Evolutionary conservation across 1,139 yeast species (phyloP).

Genomic region (Blastobotrys persicus): DNA sequence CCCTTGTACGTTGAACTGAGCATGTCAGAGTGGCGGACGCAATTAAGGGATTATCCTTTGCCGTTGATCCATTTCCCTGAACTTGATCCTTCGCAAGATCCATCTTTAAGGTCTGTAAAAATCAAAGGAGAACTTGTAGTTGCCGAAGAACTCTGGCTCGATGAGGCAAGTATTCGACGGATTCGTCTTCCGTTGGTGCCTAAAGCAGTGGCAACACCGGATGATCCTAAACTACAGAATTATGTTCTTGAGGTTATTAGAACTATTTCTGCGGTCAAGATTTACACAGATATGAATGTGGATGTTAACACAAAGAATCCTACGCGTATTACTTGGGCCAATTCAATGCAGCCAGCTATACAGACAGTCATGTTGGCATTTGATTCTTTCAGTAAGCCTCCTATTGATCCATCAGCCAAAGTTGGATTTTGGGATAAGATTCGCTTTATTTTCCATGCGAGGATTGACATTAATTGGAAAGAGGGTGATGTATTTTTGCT

Average conservation of each 20-base stretch:
- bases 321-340: slow-evolving; percentile 81
- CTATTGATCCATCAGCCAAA: slow-evolving; percentile 77
- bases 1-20: slow-evolving; percentile 57
- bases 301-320: slow-evolving; percentile 56
- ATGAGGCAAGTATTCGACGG: slow-evolving; percentile 53
- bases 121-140: slow-evolving; percentile 54
- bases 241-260: slow-evolving; percentile 65
- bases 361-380: slow-evolving; percentile 77
- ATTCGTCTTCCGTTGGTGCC: slow-evolving; percentile 64
- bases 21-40: slow-evolving; percentile 52
- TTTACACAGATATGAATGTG: slow-evolving; percentile 61
- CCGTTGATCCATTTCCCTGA: slow-evolving; percentile 49
- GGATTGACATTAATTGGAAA: slow-evolving; percentile 47
- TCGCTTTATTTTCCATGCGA: slow-evolving; percentile 59
- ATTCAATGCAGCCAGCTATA: slow-evolving; percentile 77
- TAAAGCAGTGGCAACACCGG: slow-evolving; percentile 36
- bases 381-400: slow-evolving; percentile 80
- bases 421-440: slow-evolving; percentile 80
- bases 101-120: slow-evolving; percentile 33
- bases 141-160: slow-evolving; percentile 50
- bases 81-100: slow-evolving; percentile 38
- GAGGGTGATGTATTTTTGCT: slow-evolving; percentile 47
- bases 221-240: slow-evolving; percentile 39
- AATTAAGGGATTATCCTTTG: slow-evolving; percentile 66
- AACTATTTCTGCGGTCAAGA: slow-evolving; percentile 73